These are phyloP conservation scores for Tolypocladium pustulatum DNA, from an alignment of 2,329 filamentous ascomycete species.

Conservation along the genomic window DNA sequence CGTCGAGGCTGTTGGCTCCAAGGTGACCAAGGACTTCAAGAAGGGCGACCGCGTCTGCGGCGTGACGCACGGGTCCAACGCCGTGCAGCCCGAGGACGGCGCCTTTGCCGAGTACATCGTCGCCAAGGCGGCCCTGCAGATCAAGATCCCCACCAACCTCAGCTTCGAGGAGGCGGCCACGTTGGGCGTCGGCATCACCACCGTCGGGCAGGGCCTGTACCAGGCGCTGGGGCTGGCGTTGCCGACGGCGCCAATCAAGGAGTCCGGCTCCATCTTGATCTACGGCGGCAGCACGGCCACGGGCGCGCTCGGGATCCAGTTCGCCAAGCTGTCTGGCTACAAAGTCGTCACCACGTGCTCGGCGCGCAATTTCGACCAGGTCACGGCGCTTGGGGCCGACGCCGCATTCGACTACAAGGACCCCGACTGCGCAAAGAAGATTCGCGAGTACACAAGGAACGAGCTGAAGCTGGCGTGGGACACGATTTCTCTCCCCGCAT, in stretches of 20 bases:
- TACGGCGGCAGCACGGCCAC: constrained; percentile 32
- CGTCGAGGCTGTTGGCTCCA: constrained; percentile 15
- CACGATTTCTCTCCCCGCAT: constrained; percentile 15
- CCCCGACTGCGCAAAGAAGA: constrained; percentile 7
- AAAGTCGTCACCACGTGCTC: constrained; percentile 32
- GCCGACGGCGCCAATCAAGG: constrained; percentile 6
- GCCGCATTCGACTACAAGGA: constrained; percentile 30
- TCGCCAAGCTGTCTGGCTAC: constrained; percentile 27
- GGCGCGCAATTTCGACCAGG: constrained; percentile 25
- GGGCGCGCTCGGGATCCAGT: constrained; percentile 32
- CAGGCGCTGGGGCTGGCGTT: constrained; percentile 15
- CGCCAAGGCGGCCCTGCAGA: constrained; percentile 8
- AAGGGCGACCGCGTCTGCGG: constrained; percentile 17
- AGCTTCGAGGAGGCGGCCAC: constrained; percentile 14
- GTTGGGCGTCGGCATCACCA: constrained; percentile 13
- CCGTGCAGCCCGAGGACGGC: constrained; percentile 9
- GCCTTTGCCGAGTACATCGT: constrained; percentile 19
- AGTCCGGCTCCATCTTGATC: constrained; percentile 25
- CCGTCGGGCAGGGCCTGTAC: constrained; percentile 19
- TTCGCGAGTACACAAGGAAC: constrained; percentile 12
- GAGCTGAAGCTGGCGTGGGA: constrained; percentile 23
- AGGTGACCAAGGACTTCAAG: constrained; percentile 3
- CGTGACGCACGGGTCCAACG: constrained; percentile 11
- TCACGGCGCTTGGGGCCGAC: constrained; percentile 29
- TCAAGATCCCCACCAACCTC: constrained; percentile 13